These are phyloP conservation scores for Dryadomyces quercivorus DNA, from an alignment of 2,329 filamentous ascomycete genomes.

Conservation along the genomic window DNA sequence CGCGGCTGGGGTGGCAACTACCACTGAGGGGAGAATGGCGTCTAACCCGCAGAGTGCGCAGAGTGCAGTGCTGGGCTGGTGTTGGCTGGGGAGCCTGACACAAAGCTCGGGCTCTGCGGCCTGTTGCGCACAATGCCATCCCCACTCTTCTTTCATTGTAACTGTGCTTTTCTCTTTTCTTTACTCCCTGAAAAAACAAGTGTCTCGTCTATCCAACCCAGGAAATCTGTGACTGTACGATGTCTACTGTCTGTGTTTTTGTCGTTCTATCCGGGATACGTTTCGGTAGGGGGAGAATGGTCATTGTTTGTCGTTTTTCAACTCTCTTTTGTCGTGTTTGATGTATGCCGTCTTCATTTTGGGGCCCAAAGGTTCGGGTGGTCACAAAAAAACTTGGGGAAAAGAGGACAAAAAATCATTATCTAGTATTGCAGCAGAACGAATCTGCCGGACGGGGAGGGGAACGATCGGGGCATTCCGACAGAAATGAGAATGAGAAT, in stretches of 20 bases:
- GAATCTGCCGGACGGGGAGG: not conserved
- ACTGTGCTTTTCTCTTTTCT: not conserved
- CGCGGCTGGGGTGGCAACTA: conserved; percentile 51
- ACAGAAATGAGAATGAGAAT: not conserved
- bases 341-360: not conserved
- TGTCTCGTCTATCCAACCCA: not conserved
- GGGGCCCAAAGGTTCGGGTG: not conserved
- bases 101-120: too few species aligned
- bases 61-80: not conserved
- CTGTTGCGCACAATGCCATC: not conserved
- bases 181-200: not conserved
- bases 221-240: conserved; percentile 3
- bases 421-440: not conserved
- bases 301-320: not conserved
- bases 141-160: not conserved
- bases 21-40: conserved; percentile 15
- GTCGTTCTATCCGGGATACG: not conserved
- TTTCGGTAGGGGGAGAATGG: not conserved
- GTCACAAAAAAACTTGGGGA: not conserved
- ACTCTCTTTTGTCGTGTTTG: not conserved
- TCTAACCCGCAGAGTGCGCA: not conserved
- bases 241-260: conserved; percentile 3
- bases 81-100: too few species aligned
- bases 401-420: conserved; percentile 1
- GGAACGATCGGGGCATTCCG: not conserved